Evolutionary conservation across 2,329 filamentous ascomycete species (phyloP).

Genomic region (Colletotrichum sp.): DNA sequence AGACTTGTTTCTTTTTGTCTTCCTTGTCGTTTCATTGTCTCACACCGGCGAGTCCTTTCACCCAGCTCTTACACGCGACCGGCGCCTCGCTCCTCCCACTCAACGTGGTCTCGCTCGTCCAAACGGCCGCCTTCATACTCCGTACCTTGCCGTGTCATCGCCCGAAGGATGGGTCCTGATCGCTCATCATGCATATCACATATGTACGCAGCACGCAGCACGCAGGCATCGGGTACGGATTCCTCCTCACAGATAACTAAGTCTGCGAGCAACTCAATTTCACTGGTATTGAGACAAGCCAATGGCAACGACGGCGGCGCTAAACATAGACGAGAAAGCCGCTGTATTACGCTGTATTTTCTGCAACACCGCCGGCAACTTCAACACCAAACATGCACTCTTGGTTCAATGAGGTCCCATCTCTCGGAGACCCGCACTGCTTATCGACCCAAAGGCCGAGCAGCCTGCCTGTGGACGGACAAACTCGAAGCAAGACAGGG

Average conservation of each 20-base stretch:
- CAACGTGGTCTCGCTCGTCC: not conserved
- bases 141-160: not conserved
- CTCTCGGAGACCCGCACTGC: not conserved
- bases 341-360: not conserved
- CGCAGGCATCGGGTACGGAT: conserved; percentile 1
- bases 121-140: not conserved
- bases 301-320: not conserved
- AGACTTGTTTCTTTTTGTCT: conserved; percentile 11
- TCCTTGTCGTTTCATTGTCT: conserved; percentile 21
- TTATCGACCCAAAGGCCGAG: not conserved
- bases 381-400: not conserved
- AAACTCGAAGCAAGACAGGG: not conserved
- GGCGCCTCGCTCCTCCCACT: not conserved
- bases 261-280: not conserved
- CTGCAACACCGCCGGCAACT: not conserved
- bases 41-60: not conserved
- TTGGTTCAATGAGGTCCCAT: not conserved
- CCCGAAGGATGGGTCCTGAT: not conserved
- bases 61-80: not conserved
- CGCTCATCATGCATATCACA: not conserved
- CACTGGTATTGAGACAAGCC: not conserved
- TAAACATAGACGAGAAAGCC: not conserved
- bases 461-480: not conserved
- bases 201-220: not conserved
- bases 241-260: not conserved